A percentile compares a stretch with the other conserved stretches of the same genome.
phyloP scores from a whole-genome alignment of 2,329 filamentous ascomycete species.

The Aspergillus pseudonomiae region DNA sequence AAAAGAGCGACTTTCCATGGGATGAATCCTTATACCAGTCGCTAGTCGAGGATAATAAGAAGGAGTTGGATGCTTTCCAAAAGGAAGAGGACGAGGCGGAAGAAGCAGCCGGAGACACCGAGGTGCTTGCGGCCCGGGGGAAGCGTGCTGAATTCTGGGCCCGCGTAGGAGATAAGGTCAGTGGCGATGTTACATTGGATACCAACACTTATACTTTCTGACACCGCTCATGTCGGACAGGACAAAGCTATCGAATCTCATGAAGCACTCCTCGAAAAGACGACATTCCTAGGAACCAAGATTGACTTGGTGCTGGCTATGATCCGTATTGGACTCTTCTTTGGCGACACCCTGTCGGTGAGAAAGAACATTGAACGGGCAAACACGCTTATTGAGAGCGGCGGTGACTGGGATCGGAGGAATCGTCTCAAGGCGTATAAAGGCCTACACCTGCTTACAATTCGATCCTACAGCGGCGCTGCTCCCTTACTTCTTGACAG shows the following conservation, averaged over 20 bases:
- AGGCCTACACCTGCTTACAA: conserved; percentile 87
- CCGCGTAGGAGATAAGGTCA: conserved; percentile 90
- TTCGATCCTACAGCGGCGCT: conserved; percentile 85
- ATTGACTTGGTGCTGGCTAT: conserved; percentile 97
- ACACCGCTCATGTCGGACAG: conserved; percentile 48
- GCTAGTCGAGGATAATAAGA: conserved; percentile 75
- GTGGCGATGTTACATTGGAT: conserved; percentile 18
- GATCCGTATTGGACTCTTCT: conserved; percentile 94
- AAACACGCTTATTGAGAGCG: conserved; percentile 85
- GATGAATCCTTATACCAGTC: conserved; percentile 84
- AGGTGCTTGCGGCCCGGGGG: conserved; percentile 87
- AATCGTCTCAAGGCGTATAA: conserved; percentile 99
- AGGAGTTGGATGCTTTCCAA: conserved; percentile 74
- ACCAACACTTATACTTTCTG: conserved; percentile 6
- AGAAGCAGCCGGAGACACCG: conserved; percentile 94
- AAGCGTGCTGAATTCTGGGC: conserved; percentile 98
- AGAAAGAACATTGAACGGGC: conserved; percentile 94
- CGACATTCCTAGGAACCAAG: conserved; percentile 92
- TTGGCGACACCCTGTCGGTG: conserved; percentile 86
- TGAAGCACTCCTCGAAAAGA: conserved; percentile 94
- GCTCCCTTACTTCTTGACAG: conserved; percentile 95
- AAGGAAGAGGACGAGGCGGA: conserved; percentile 92
- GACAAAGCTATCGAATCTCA: conserved; percentile 92
- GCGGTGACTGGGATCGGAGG: conserved; percentile 96
- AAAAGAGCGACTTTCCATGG: conserved; percentile 77